Conservation (phyloP, 2,329 filamentous ascomycete species). For the Arthrobotrys megalospora region DNA sequence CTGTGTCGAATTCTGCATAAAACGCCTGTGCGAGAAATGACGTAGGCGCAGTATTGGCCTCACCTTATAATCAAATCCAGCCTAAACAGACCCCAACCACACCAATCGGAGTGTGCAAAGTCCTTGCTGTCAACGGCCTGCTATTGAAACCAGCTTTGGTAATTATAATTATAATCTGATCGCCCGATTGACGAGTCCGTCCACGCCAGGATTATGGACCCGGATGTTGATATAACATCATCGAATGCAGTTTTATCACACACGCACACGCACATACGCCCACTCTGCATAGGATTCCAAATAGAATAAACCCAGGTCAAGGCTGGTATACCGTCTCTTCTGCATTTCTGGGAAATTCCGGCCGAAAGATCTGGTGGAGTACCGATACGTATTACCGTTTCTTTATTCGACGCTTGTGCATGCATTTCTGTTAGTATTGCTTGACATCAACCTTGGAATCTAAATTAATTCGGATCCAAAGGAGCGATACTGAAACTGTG, state of each 20-base stretch:
- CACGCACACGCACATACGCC: neutral
- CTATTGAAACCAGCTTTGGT: no score
- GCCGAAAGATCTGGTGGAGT: neutral
- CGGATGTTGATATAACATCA: slow-evolving; percentile 47
- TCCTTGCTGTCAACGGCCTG: neutral
- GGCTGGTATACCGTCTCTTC: neutral
- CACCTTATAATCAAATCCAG: slow-evolving; percentile 31
- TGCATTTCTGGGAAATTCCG: slow-evolving; percentile 17
- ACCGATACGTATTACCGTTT: no score
- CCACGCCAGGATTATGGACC: neutral
- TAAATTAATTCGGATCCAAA: neutral
- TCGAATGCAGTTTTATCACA: slow-evolving; percentile 21
- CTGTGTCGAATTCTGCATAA: neutral
- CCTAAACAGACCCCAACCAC: neutral
- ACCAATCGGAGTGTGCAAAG: slow-evolving; percentile 1
- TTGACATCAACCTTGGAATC: no score
- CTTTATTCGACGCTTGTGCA: no score
- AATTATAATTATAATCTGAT: slow-evolving; percentile 17
- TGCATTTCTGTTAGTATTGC: no score
- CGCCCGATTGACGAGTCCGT: slow-evolving; percentile 40
- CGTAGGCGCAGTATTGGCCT: slow-evolving; percentile 36
- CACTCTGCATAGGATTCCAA: slow-evolving; percentile 9
- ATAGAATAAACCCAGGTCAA: slow-evolving; percentile 6
- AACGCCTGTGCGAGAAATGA: slow-evolving; percentile 13
- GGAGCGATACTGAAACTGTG: neutral